Evolutionary conservation across 768 basidiomycete genomes (phyloP), one percentile per base, ranked within the genome.

Genomic region (Lentinula detonsa): DNA sequence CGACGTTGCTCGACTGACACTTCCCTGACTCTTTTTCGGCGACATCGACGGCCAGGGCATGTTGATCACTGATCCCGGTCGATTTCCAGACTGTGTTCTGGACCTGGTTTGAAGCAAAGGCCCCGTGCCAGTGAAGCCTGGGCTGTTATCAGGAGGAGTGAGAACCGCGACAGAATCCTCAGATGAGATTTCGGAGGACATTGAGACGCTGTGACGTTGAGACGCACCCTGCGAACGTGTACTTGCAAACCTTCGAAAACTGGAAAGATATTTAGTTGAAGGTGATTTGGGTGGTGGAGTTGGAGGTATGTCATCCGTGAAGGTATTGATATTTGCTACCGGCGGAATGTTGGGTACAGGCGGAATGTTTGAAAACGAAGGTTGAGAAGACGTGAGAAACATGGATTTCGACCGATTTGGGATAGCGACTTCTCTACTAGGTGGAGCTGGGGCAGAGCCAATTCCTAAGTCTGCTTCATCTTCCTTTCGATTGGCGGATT

Each of bases 121-220:
- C 43, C 52, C 54, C 18, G 54, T 5, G 21, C 51, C 16, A 64
- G 31, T 53, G 61, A 77, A 75, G 52, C 74, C 72, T 53, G 74
- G 13, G 62, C 75, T 70, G 66, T 74, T 70, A 62, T 85, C 75
- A 6, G 85, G 79, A 33, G 87, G 87, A 18, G 85, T 87, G 5
- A 78, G 72, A n/a, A 86, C 78, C 21, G 80, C 74, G 35, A 78
- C 78, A 28, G 86, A 87, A 65, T 89, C 87, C 64, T 90, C 88
- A 5, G 85, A 87, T 0, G 87, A 89, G 59, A 85, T 71, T 64
- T 84, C 82, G 1, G 85, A 85, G 1, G 80, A 82, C 21, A 75
- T 72, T 28, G 85, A 87, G 57, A 82, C 74, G 66, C 88, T 91
- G 39, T 83, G 73, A 15, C 89, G 80, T 23, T 81, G 76, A 57